A percentile compares a stretch with the other conserved stretches of the same genome.
These are phyloP conservation scores for Naumovozyma dairenensis DNA, from an alignment of 805 yeast species.

Conservation along the genomic window DNA sequence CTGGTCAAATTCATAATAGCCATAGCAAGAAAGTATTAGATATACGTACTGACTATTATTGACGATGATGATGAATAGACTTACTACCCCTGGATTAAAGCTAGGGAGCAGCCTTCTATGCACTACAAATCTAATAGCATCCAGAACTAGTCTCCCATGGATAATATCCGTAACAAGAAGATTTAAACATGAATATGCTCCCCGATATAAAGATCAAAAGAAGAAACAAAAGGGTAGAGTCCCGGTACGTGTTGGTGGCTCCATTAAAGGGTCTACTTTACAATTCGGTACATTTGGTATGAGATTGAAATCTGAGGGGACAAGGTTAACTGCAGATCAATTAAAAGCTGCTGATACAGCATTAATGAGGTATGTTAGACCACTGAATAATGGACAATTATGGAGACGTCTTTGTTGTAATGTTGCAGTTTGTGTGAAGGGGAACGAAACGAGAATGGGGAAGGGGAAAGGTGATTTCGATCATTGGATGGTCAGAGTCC, in stretches of 20 bases:
- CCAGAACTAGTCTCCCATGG: no score
- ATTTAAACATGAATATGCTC: conserved; percentile 65
- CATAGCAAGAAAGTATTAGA: no score
- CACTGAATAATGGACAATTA: conserved; percentile 49
- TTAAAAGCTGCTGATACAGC: conserved; percentile 85
- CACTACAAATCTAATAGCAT: no score
- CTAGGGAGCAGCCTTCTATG: no score
- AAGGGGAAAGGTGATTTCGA: conserved; percentile 97
- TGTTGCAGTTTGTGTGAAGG: conserved; percentile 88
- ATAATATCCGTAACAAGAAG: no score
- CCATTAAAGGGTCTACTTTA: conserved; percentile 75
- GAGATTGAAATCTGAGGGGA: conserved; percentile 81
- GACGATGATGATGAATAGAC: no score
- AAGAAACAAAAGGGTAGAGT: conserved; percentile 88
- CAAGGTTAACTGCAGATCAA: conserved; percentile 77
- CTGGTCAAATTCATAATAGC: no score
- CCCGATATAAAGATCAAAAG: conserved; percentile 45
- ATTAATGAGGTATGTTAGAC: conserved; percentile 73
- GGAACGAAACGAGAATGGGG: conserved; percentile 99
- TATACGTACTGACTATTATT: no score
- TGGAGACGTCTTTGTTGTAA: conserved; percentile 77
- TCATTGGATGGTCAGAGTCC: conserved; percentile 94
- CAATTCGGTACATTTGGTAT: conserved; percentile 79
- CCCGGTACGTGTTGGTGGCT: conserved; percentile 89
- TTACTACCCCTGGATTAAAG: no score